Evolutionary conservation across 805 yeast species (phyloP), one percentile per base, ranked within the genome.

Genomic region (Candida ficus): DNA sequence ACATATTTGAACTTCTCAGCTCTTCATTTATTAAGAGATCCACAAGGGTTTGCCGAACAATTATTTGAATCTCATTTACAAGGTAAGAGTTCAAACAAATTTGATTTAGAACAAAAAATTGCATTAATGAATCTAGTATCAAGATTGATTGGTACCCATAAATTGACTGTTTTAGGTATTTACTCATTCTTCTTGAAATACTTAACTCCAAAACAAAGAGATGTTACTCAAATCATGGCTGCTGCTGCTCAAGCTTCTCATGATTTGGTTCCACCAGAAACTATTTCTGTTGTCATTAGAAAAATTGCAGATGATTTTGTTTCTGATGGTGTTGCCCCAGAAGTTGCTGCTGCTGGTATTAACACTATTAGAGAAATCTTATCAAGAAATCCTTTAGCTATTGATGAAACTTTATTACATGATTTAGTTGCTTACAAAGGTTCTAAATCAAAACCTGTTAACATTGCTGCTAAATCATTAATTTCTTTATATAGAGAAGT

Each of bases 251-350:
- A 93, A 68, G 88, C 98, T 0, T 76, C 95, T 21, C 99, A 93
- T 60, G 98, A 93, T 56, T 70, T 93, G 55, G 96, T 93, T 7
- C 99, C 99, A 20, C 99, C 99, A 6, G 99, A 93, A 60, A 78
- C 80, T 13, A 75, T 93, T 45, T 68, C 74, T 33, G 81, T 82
- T 37, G 79, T 93, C 51, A 81, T 93, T 9, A 77, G 96, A 43
- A 93, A 91, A 58, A 80, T 93, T 49, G 98, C 99, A 1, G 95
- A 93, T 64, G 99, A 93, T 64, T 93, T 93, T 56, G 96, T 93
- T 20, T 84, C 95, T 50, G 98, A 93, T 58, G 99, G 99, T 72
- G 99, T 93, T 29, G 89, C 97, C 13, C 80, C 95, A 26, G 96
- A 93, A 64, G 99, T 90, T 40, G 97, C 97, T 5, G 89, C 97